These are phyloP conservation scores for Chalara sp. DNA, from an alignment of 2,329 filamentous ascomycete species.

Conservation along the genomic window DNA sequence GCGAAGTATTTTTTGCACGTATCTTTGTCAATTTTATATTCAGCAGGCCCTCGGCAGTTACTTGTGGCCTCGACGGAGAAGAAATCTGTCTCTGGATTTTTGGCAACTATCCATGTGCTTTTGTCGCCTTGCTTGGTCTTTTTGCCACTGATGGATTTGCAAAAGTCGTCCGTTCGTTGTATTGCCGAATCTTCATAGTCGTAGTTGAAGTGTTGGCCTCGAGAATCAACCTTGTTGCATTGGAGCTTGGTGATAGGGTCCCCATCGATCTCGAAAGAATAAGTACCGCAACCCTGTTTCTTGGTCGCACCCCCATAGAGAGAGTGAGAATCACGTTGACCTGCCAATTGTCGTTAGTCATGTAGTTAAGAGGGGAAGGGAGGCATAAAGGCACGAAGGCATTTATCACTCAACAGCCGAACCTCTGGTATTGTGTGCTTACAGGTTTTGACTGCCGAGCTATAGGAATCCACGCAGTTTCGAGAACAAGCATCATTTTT, in stretches of 20 bases:
- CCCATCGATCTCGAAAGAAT: neutral
- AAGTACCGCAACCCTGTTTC: neutral
- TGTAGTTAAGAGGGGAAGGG: no score
- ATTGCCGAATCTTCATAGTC: neutral
- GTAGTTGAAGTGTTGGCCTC: neutral
- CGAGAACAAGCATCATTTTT: neutral
- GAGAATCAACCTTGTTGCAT: neutral
- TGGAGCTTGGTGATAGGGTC: neutral
- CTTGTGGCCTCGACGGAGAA: neutral
- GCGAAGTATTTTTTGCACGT: neutral
- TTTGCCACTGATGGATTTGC: neutral
- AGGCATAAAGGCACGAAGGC: no score
- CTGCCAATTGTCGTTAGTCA: neutral
- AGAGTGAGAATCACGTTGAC: neutral
- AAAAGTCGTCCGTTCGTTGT: neutral
- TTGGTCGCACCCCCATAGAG: neutral
- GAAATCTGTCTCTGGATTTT: neutral
- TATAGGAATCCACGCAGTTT: neutral
- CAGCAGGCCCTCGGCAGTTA: neutral
- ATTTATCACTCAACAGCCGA: neutral
- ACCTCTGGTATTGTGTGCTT: neutral
- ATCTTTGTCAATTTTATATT: neutral
- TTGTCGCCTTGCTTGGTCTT: neutral
- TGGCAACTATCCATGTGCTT: neutral
- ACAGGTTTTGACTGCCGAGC: neutral